Conservation (phyloP, 257 asterid species). For the Avicennia marina region DNA sequence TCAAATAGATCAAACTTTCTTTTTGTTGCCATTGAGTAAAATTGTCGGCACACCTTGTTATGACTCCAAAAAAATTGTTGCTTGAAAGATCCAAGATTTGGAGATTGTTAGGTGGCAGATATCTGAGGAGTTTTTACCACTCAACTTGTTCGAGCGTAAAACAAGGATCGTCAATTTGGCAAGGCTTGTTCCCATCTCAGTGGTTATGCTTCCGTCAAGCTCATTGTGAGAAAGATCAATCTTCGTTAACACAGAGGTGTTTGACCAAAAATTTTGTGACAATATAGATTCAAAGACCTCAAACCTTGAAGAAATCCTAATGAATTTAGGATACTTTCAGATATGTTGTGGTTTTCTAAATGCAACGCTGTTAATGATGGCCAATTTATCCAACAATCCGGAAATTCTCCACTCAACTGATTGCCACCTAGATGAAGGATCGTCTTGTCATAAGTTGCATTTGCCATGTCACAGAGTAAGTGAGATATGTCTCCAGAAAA, state of each 20-base stretch:
- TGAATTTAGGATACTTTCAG: constrained; percentile 8
- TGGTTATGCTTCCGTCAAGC: constrained; percentile 24
- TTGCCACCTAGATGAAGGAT: too few species aligned
- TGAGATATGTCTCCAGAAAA: too few species aligned
- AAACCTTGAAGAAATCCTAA: constrained; percentile 22
- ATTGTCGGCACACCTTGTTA: constrained; percentile 28
- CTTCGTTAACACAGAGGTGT: constrained; percentile 19
- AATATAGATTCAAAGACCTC: constrained; percentile 24
- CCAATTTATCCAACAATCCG: neutral
- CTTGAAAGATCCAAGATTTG: constrained; percentile 33
- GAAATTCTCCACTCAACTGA: too few species aligned
- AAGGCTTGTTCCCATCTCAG: constrained; percentile 22
- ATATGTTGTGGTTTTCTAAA: constrained; percentile 25
- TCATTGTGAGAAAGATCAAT: constrained; percentile 25
- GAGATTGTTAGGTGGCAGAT: constrained; percentile 26
- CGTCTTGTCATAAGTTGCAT: too few species aligned
- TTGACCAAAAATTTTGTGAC: constrained; percentile 20
- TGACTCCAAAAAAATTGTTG: constrained; percentile 19
- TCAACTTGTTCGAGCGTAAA: constrained; percentile 29
- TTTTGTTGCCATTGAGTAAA: constrained; percentile 25
- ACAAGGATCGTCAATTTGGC: constrained; percentile 14
- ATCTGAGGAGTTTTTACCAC: constrained; percentile 20
- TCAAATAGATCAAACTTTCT: neutral
- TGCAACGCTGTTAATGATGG: constrained; percentile 19
- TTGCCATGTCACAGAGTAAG: too few species aligned